Conservation (phyloP, 345 rosid species). For the Citropsis articulata region DNA sequence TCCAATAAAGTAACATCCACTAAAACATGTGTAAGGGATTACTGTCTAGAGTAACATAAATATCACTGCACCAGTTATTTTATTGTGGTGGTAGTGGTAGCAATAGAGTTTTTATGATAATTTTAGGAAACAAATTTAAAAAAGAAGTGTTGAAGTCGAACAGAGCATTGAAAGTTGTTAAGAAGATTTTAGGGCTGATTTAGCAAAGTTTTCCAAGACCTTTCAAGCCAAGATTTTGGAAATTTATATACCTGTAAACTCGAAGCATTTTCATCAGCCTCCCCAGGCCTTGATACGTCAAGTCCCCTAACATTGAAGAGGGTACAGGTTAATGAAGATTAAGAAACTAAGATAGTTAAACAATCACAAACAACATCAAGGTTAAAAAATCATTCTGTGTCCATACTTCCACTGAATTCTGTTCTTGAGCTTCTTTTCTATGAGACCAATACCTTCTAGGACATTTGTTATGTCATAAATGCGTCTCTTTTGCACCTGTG, state of each 20-base stretch:
- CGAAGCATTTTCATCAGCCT: conserved; percentile 62
- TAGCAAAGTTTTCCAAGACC: background rate
- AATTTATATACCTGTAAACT: conserved; percentile 67
- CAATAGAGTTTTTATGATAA: background rate
- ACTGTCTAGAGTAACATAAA: background rate
- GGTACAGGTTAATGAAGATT: background rate
- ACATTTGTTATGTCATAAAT: conserved; percentile 98
- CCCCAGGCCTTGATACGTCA: conserved; percentile 84
- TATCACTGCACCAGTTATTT: background rate
- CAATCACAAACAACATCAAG: conserved; percentile 8
- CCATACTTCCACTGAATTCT: conserved; percentile 97
- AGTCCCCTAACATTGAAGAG: conserved; percentile 62
- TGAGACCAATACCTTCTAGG: conserved; percentile 96
- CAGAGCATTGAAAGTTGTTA: background rate
- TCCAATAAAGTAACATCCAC: background rate
- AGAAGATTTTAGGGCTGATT: background rate
- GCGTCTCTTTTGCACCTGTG: conserved; percentile 96
- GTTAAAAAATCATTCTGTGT: conserved; percentile 11
- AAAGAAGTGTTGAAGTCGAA: background rate
- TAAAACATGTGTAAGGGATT: background rate
- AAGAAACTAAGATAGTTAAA: background rate
- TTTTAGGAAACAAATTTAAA: background rate
- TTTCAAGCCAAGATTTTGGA: conserved; percentile 10
- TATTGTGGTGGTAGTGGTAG: background rate
- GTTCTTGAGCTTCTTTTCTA: conserved; percentile 95